Percentiles rank a stretch among this genome's conserved stretches.
Evolutionary conservation across 2,329 filamentous ascomycete genomes (phyloP).

Genomic region (Clonostachys solani): DNA sequence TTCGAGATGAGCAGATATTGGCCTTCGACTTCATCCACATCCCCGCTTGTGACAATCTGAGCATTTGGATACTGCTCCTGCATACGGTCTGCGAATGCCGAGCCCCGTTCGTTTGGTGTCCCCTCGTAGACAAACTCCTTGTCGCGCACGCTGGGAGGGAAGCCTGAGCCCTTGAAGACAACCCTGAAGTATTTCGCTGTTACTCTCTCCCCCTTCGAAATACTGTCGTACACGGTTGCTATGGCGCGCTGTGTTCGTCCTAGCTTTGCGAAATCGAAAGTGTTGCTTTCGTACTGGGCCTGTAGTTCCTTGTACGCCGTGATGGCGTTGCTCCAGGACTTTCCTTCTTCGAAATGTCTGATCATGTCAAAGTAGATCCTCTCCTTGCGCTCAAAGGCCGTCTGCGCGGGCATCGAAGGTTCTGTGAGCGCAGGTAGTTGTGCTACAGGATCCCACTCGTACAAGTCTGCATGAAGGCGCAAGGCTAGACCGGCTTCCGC

Average conservation of each 20-base stretch:
- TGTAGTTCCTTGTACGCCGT: slow-evolving; percentile 88
- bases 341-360: slow-evolving; percentile 89
- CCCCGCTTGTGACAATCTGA: slow-evolving; percentile 67
- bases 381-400: slow-evolving; percentile 89
- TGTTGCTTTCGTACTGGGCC: slow-evolving; percentile 82
- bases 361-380: slow-evolving; percentile 92
- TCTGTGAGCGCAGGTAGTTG: slow-evolving; percentile 64
- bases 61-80: slow-evolving; percentile 86
- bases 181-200: slow-evolving; percentile 90
- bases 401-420: slow-evolving; percentile 76
- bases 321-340: slow-evolving; percentile 86
- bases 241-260: slow-evolving; percentile 86
- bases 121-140: slow-evolving; percentile 94
- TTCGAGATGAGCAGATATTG: slow-evolving; percentile 83
- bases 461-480: slow-evolving; percentile 85
- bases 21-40: slow-evolving; percentile 78
- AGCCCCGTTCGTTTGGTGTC: slow-evolving; percentile 68
- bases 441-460: slow-evolving; percentile 79
- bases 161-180: slow-evolving; percentile 83
- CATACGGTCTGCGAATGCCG: slow-evolving; percentile 85
- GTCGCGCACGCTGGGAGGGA: slow-evolving; percentile 74
- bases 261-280: slow-evolving; percentile 89
- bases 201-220: slow-evolving; percentile 74
- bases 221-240: slow-evolving; percentile 85
- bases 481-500: slow-evolving; percentile 87